Evolutionary conservation across 2,329 filamentous ascomycete genomes (phyloP).

Genomic region (Botrytis paeoniae): DNA sequence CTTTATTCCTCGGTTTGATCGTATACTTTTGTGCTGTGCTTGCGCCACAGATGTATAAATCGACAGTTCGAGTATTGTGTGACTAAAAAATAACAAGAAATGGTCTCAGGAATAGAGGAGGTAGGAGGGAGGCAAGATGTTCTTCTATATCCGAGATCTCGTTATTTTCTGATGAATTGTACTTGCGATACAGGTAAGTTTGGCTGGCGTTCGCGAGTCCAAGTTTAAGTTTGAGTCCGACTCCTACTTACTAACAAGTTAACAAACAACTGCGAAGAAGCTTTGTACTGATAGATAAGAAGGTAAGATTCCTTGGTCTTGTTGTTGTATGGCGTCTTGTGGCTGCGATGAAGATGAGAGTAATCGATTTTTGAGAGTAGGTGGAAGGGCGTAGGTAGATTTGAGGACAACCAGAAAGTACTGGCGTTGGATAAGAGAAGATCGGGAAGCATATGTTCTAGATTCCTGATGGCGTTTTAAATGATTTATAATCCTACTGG

Average conservation of each 20-base stretch:
- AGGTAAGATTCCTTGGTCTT: not conserved
- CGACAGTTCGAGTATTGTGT: constrained; percentile 5
- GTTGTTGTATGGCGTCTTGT: not conserved
- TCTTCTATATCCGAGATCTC: not conserved
- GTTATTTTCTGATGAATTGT: not conserved
- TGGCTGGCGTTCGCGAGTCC: not conserved
- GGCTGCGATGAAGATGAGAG: not conserved
- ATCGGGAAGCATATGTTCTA: constrained; percentile 12
- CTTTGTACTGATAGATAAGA: not conserved
- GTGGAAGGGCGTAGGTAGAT: not conserved
- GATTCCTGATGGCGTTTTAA: not conserved
- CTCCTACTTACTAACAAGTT: not conserved
- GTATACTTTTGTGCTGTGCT: not conserved
- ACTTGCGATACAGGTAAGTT: not conserved
- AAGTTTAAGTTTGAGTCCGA: not conserved
- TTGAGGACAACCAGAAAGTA: constrained; percentile 14
- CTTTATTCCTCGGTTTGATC: not conserved
- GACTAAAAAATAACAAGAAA: not conserved
- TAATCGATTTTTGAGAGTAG: not conserved
- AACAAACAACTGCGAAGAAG: not conserved
- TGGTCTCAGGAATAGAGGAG: not conserved
- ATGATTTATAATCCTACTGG: not conserved
- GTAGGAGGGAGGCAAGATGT: not conserved
- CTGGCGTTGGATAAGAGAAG: constrained; percentile 2
- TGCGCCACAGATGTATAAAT: constrained; percentile 1